A percentile compares a stretch with the other conserved stretches of the same genome.
phyloP scores from a whole-genome alignment of 768 basidiomycete genomes.

The Pleurotus salmoneostramineus region DNA sequence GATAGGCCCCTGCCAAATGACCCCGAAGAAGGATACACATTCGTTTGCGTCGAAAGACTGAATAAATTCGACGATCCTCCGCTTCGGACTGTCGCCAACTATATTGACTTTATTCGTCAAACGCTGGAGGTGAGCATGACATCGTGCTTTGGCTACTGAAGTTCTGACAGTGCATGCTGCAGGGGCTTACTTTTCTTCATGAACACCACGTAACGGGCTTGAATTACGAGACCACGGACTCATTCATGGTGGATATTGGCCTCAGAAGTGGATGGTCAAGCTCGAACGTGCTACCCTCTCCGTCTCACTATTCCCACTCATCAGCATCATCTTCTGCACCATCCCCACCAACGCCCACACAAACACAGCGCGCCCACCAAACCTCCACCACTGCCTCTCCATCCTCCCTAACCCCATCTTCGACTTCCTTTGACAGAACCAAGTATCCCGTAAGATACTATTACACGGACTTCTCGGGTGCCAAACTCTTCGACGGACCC shows the following conservation, averaged over 20 bases:
- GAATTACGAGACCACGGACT: constrained; percentile 26
- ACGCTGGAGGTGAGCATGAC: constrained; percentile 36
- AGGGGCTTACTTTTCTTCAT: constrained; percentile 47
- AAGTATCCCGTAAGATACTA: constrained; percentile 30
- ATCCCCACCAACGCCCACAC: constrained; percentile 1
- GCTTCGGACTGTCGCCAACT: constrained; percentile 40
- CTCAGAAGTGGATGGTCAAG: neutral
- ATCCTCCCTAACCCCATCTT: neutral
- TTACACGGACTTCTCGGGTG: constrained; percentile 23
- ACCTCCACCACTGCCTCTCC: no score
- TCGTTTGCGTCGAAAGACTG: constrained; percentile 42
- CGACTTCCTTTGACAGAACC: neutral
- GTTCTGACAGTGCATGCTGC: neutral
- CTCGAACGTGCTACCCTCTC: neutral
- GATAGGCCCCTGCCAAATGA: constrained; percentile 21
- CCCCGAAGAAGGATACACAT: constrained; percentile 27
- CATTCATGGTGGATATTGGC: constrained; percentile 41
- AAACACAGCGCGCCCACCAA: neutral
- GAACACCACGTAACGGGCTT: constrained; percentile 38
- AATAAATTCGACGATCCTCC: constrained; percentile 41
- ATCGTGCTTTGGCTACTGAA: no score
- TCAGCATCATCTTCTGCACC: neutral
- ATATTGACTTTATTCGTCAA: constrained; percentile 49
- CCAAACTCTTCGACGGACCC: constrained; percentile 17
- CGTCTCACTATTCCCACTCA: neutral